These are phyloP conservation scores for Eucalyptus sp. DNA, from an alignment of 345 rosid genomes.

Conservation along the genomic window DNA sequence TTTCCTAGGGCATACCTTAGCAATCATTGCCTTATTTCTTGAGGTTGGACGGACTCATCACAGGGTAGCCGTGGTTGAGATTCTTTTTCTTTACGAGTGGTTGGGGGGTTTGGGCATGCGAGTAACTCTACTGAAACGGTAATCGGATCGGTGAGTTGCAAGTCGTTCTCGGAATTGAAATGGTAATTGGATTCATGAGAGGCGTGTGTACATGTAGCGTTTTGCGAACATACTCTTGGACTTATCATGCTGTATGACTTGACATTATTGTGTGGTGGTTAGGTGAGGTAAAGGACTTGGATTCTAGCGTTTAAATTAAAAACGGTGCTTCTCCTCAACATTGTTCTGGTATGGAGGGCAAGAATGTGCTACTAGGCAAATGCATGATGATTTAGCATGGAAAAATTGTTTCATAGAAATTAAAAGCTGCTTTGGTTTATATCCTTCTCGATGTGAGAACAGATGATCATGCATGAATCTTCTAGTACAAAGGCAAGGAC, in stretches of 20 bases:
- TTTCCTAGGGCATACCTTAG: neutral
- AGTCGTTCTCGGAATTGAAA: neutral
- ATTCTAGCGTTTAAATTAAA: neutral
- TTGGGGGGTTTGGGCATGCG: neutral
- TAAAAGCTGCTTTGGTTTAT: neutral
- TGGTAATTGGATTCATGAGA: neutral
- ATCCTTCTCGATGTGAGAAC: neutral
- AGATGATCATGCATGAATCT: neutral
- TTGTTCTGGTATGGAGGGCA: neutral
- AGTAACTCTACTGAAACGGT: neutral
- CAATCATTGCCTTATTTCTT: neutral
- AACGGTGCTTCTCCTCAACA: neutral
- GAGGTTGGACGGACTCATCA: neutral
- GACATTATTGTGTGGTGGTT: neutral
- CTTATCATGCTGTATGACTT: neutral
- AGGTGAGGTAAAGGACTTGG: neutral
- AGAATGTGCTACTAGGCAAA: neutral
- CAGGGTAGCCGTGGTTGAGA: neutral
- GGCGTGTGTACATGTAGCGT: neutral
- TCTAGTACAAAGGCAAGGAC: neutral
- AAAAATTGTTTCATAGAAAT: neutral
- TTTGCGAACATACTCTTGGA: neutral
- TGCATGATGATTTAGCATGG: neutral
- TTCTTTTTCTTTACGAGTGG: neutral
- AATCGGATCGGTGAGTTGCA: neutral